Base-by-base conservation (phyloP, 495 filamentous ascomycete species). In the Hypoxylon fragiforme region DNA sequence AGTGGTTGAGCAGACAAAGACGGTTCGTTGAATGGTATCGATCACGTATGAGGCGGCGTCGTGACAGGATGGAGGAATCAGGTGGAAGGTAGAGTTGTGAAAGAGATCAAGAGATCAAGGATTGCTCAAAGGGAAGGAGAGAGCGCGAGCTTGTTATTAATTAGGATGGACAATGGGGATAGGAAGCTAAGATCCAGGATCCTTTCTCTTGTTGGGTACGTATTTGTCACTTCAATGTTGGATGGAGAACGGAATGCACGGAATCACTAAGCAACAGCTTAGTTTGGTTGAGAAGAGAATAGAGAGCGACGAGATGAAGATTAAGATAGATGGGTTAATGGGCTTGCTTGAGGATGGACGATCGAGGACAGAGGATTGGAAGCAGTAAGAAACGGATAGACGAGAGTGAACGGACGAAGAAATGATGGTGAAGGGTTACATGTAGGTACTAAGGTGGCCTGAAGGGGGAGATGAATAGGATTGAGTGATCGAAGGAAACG, bases 371-470 rank as follows among this genome's bases (percentile, higher is more conserved):
- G n/a, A n/a, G n/a, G n/a, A n/a, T n/a, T n/a, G n/a, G 55, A 53
- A 64, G 53, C 46, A 53, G 60, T 69, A 62, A 64, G 66, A 66
- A 65, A 66, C 63, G 60, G 63, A 64, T 53, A 63, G 65, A 69
- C 57, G 62, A 49, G 53, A 56, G 52, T 48, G 47, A 49, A 52
- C 38, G 53, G 57, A 55, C 48, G 46, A 61, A 58, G 60, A 52
- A 61, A 57, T 41, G 49, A 54, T 51, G 37, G 43, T 51, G 47
- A 45, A 45, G 38, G 37, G 13, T 18, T 8, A 15, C 20, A 12
- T 14, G 40, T 41, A 49, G 45, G 58, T 50, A 63, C 24, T 28
- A 9, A 28, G 9, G 24, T 57, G 51, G 62, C 54, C 54, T 20
- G 46, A 51, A 61, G 50, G 49, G 55, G 48, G 46, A 47, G n/a